Conservation (phyloP, 164 flowering plant species). For the Tetracentron sinense region DNA sequence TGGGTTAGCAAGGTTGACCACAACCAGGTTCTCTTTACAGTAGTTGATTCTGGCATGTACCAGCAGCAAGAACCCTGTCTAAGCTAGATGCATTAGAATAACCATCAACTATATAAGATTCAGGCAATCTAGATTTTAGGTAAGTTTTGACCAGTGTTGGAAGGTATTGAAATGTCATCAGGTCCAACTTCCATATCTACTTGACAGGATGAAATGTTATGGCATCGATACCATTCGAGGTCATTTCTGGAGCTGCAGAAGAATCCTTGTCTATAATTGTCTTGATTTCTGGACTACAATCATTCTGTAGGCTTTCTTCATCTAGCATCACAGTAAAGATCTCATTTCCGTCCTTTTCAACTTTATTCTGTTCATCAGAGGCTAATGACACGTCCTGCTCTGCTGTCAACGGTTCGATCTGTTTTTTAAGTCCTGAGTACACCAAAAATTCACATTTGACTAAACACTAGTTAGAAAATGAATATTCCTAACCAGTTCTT, state of each 20-base stretch:
- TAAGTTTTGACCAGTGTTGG: constrained; percentile 19
- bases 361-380: constrained; percentile 27
- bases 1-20: constrained; percentile 15
- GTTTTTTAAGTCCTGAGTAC: constrained; percentile 43
- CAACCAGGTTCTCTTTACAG: constrained; percentile 28
- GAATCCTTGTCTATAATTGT: constrained; percentile 47
- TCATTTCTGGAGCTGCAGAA: constrained; percentile 37
- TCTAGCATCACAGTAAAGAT: constrained; percentile 12
- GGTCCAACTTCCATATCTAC: constrained; percentile 35
- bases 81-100: constrained; percentile 25
- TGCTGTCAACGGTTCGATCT: constrained; percentile 56
- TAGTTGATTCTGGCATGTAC: constrained; percentile 20
- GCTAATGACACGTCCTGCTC: constrained; percentile 44
- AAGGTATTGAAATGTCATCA: constrained; percentile 30
- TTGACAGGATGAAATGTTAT: constrained; percentile 21
- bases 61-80: constrained; percentile 20
- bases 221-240: constrained; percentile 25
- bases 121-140: constrained; percentile 26
- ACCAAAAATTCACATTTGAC: constrained; percentile 7
- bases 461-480: neutral
- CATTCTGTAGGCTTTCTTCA: constrained; percentile 22
- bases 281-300: constrained; percentile 25
- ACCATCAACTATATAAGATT: constrained; percentile 20
- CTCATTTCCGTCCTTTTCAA: constrained; percentile 23
- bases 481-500: constrained; percentile 3